Conservation (phyloP, 805 yeast species). For the Tetrapisispora iriomotensis region DNA sequence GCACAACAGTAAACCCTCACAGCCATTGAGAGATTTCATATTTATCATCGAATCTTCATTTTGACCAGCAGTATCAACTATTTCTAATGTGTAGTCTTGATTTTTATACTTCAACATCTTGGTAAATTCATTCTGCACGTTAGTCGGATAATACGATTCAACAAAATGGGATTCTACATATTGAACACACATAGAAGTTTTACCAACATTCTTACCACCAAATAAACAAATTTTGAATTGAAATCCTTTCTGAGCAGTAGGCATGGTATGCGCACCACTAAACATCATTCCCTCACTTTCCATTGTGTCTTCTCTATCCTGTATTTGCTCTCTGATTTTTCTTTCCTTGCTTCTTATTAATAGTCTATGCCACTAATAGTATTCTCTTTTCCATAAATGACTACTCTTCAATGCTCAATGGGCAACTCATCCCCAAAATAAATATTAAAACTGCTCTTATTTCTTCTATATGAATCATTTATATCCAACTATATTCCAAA, state of each 20-base stretch:
- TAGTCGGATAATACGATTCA: conserved; percentile 84
- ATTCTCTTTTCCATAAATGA: too few relatives aligned
- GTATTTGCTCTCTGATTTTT: too few relatives aligned
- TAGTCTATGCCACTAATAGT: background rate
- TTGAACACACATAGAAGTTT: conserved; percentile 75
- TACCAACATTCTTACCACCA: conserved; percentile 82
- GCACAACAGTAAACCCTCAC: conserved; percentile 70
- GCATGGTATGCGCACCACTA: background rate
- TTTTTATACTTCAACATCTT: conserved; percentile 60
- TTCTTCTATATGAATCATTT: too few relatives aligned
- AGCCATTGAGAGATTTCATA: conserved; percentile 65
- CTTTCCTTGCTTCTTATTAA: background rate
- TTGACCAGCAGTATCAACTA: conserved; percentile 88
- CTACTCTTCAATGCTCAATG: too few relatives aligned
- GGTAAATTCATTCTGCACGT: conserved; percentile 66
- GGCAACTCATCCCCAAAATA: too few relatives aligned
- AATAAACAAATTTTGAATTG: conserved; percentile 69
- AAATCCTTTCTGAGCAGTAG: background rate
- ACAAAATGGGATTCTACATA: conserved; percentile 83
- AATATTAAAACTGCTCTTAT: too few relatives aligned
- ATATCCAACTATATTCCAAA: too few relatives aligned
- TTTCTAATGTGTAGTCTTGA: conserved; percentile 63
- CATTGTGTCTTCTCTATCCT: too few relatives aligned
- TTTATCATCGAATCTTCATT: conserved; percentile 78
- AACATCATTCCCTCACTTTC: conserved; percentile 1